Base-by-base conservation (phyloP, 2,329 filamentous ascomycete genomes). In the Neurospora sp. region DNA sequence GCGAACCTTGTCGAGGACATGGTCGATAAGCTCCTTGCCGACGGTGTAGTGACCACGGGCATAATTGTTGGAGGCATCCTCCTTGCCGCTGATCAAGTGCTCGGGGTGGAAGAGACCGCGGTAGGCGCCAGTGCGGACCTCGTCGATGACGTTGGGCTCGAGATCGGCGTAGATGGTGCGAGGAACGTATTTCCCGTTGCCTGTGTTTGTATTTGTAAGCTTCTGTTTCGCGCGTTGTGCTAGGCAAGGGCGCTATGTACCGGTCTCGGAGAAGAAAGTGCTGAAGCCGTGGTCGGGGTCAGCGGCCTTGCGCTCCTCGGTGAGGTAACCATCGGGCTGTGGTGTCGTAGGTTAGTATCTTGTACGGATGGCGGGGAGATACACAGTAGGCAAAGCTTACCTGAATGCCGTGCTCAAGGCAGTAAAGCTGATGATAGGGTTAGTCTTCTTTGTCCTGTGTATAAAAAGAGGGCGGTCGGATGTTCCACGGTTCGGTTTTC, bases 61-160 rank as follows among this genome's bases (percentile, higher is more conserved):
- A 81, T 98, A 98, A 91, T 99, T 99, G 92, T 99, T 99, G 77
- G 95, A 97, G 76, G 96, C 96, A 90, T 98, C 96, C 89, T 98
- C 96, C 91, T 98, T 98, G 85, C 96, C 96, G 75, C 93, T 97
- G 84, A 99, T 97, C 95, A 99, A 97, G 86, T 96, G 92, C 86
- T 98, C 96, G 72, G 96, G 96, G 87, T 98, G 96, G 90, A 98
- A 98, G 75, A 99, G 91, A 81, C 89, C 91, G 80, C 95, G 92
- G 90, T 98, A 99, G 81, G 93, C 84, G 80, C 96, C 96, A 78
- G 94, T 98, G 86, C 96, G 94, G 85, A 98, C 96, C 87, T 98
- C 96, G 80, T 99, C 96, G 86, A 99, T 91, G 79, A 98, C 96
- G 80, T 98, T 98, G 86, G 96, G 96, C 88, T 99, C 96, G 81